phyloP scores from a whole-genome alignment of 768 basidiomycete species.

The Boletellus sp. region DNA sequence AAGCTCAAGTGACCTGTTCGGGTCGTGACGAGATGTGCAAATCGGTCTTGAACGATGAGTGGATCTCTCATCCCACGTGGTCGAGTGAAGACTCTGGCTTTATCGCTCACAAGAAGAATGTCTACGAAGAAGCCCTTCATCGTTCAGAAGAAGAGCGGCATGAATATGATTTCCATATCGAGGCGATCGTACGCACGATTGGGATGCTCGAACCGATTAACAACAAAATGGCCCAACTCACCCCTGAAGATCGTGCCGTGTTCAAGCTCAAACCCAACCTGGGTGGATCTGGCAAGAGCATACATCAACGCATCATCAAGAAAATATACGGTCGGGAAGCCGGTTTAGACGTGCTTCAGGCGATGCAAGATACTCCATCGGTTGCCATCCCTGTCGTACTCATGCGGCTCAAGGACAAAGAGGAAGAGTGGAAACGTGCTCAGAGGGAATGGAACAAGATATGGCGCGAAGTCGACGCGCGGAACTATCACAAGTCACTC shows the following conservation, averaged over 20 bases:
- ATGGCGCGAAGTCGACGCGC: slow-evolving; percentile 94
- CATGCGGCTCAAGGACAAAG: slow-evolving; percentile 87
- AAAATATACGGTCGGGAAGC: slow-evolving; percentile 93
- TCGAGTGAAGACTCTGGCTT: slow-evolving; percentile 93
- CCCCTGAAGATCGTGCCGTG: slow-evolving; percentile 67
- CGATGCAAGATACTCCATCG: slow-evolving; percentile 90
- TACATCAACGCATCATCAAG: slow-evolving; percentile 91
- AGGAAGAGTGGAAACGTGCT: slow-evolving; percentile 97
- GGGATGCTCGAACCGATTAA: slow-evolving; percentile 86
- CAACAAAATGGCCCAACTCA: slow-evolving; percentile 78
- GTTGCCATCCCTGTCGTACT: slow-evolving; percentile 89
- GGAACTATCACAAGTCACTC: slow-evolving; percentile 89
- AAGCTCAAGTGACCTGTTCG: slow-evolving; percentile 83
- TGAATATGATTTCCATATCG: slow-evolving; percentile 98
- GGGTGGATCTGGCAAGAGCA: slow-evolving; percentile 76
- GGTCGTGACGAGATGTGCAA: slow-evolving; percentile 97
- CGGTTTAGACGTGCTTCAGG: slow-evolving; percentile 75
- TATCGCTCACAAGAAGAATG: slow-evolving; percentile 87
- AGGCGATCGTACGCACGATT: slow-evolving; percentile 90
- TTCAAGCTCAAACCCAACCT: slow-evolving; percentile 91
- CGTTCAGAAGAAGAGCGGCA: slow-evolving; percentile 97
- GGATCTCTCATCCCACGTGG: slow-evolving; percentile 97
- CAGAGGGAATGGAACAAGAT: slow-evolving; percentile 99
- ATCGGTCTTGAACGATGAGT: slow-evolving; percentile 94
- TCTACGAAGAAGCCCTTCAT: slow-evolving; percentile 94